Conservation (phyloP, 148 eudicot genomes). For the Limonium bicolor region DNA sequence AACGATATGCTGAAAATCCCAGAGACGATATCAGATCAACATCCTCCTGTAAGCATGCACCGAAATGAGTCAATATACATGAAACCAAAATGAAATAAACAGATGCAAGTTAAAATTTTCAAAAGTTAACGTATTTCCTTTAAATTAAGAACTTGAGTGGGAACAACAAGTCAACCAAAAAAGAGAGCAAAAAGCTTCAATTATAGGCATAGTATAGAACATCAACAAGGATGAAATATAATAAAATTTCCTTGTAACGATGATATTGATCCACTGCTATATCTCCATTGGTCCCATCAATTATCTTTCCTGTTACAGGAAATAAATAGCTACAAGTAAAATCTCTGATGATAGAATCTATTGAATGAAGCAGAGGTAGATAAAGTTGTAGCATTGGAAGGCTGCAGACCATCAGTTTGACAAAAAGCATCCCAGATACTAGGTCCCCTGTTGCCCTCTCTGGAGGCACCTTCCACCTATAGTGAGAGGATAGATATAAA, state of each 20-base stretch:
- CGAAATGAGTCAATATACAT: too few relatives aligned
- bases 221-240: too few relatives aligned
- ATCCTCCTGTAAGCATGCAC: constrained; percentile 71
- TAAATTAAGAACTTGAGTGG: too few relatives aligned
- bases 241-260: constrained; percentile 91
- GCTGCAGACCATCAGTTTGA: constrained; percentile 28
- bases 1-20: constrained; percentile 68
- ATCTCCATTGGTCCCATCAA: constrained; percentile 67
- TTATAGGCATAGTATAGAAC: too few relatives aligned
- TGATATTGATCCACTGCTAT: constrained; percentile 72
- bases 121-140: too few relatives aligned
- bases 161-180: too few relatives aligned
- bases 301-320: constrained; percentile 25
- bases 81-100: too few relatives aligned
- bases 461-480: constrained; percentile 55
- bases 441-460: constrained; percentile 54
- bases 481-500: too few relatives aligned
- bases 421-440: constrained; percentile 62
- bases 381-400: not conserved
- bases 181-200: too few relatives aligned
- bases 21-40: constrained; percentile 48
- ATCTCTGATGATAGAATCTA: too few relatives aligned
- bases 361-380: too few relatives aligned
- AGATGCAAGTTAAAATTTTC: too few relatives aligned
- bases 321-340: not conserved